phyloP scores from a whole-genome alignment of 805 yeast genomes.

The Grigorovia jiainica region DNA sequence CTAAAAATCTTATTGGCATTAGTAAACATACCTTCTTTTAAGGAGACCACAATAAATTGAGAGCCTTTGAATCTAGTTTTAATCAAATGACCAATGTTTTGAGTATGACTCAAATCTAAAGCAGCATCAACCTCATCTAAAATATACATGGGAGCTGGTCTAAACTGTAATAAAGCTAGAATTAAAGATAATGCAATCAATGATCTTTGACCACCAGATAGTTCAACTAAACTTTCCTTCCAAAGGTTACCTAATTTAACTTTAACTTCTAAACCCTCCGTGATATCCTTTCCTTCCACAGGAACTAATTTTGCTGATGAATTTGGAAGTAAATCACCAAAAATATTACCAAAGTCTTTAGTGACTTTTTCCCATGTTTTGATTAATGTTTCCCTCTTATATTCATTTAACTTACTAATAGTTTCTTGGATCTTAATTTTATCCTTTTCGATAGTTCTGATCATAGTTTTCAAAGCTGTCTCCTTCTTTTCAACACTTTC shows the following conservation, averaged over 20 bases:
- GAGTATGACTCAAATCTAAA: conserved; percentile 91
- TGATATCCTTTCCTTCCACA: conserved; percentile 68
- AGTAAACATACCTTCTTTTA: conserved; percentile 97
- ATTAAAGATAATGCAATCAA: conserved; percentile 86
- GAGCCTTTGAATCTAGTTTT: conserved; percentile 92
- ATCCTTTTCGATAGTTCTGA: conserved; percentile 79
- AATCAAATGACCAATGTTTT: conserved; percentile 92
- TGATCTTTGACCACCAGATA: conserved; percentile 96
- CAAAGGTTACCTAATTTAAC: conserved; percentile 87
- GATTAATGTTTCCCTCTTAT: conserved; percentile 72
- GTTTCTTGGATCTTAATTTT: conserved; percentile 85
- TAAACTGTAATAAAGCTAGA: conserved; percentile 83
- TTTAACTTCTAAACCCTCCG: conserved; percentile 82
- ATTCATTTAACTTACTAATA: conserved; percentile 69
- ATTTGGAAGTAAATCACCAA: conserved; percentile 79
- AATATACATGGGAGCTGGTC: conserved; percentile 98
- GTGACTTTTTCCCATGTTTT: conserved; percentile 84
- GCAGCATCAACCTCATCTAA: conserved; percentile 99
- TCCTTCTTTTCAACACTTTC: conserved; percentile 90
- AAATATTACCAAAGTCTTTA: conserved; percentile 80
- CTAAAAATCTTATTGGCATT: conserved; percentile 92
- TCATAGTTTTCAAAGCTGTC: conserved; percentile 62
- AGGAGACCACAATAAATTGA: conserved; percentile 91
- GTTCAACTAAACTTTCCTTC: conserved; percentile 91
- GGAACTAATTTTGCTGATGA: conserved; percentile 86